Conservation (phyloP, 2,329 filamentous ascomycete genomes). For the Nemania abortiva region DNA sequence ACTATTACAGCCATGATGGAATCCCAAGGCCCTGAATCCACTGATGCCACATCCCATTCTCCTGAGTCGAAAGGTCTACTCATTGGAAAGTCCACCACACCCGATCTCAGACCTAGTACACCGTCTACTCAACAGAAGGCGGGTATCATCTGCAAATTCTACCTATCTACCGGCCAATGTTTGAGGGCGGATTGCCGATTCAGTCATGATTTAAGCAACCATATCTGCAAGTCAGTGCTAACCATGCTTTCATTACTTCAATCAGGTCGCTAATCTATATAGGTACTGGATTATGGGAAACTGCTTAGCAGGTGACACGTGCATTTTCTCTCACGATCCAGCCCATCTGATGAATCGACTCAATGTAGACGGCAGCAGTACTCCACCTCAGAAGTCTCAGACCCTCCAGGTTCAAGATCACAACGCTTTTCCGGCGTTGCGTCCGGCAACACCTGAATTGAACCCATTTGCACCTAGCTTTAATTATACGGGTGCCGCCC, state of each 20-base stretch:
- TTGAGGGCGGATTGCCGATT: constrained; percentile 96
- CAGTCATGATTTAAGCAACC: constrained; percentile 94
- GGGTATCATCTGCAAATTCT: constrained; percentile 96
- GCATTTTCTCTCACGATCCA: constrained; percentile 97
- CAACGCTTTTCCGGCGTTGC: constrained; percentile 84
- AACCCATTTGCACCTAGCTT: constrained; percentile 64
- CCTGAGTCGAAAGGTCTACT: constrained; percentile 76
- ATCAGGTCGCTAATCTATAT: constrained; percentile 30
- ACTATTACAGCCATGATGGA: constrained; percentile 93
- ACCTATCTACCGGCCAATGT: constrained; percentile 94
- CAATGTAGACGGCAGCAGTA: constrained; percentile 75
- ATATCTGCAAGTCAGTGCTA: constrained; percentile 92
- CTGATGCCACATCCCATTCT: constrained; percentile 57
- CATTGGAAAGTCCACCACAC: constrained; percentile 90
- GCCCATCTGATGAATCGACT: constrained; percentile 86
- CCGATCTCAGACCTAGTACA: constrained; percentile 79
- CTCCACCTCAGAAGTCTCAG: constrained; percentile 73
- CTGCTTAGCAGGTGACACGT: constrained; percentile 92
- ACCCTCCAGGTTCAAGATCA: constrained; percentile 85
- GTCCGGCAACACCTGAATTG: constrained; percentile 70
- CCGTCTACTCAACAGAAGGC: constrained; percentile 83
- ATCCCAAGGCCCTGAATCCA: constrained; percentile 66
- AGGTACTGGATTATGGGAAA: constrained; percentile 98
- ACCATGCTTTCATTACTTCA: constrained; percentile 72
- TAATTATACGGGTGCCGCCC: constrained; percentile 65